phyloP scores from a whole-genome alignment of 2,329 filamentous ascomycete genomes.

The Ophiostoma fasciatum region DNA sequence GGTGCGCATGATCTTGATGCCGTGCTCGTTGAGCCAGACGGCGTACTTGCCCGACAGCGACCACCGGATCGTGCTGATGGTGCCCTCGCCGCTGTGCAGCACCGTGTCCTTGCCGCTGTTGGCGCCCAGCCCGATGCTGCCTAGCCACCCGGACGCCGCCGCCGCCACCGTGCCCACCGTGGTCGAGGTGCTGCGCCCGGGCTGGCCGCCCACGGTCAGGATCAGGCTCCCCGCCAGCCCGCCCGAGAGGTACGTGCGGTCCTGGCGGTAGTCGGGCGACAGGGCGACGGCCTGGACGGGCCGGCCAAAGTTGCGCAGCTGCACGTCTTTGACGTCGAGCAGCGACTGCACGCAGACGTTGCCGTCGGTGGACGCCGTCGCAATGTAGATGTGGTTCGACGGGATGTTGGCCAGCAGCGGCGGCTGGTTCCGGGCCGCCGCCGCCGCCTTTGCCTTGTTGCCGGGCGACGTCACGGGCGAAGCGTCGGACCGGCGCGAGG shows the following conservation, averaged over 20 bases:
- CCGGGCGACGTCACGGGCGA: constrained; percentile 37
- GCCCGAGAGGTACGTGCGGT: constrained; percentile 79
- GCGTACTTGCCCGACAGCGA: constrained; percentile 85
- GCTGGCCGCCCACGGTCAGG: constrained; percentile 65
- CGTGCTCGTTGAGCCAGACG: constrained; percentile 90
- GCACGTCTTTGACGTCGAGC: constrained; percentile 76
- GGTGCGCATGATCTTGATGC: constrained; percentile 94
- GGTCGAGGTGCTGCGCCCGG: constrained; percentile 74
- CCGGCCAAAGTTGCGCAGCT: constrained; percentile 81
- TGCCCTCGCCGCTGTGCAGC: constrained; percentile 81
- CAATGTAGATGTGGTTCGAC: constrained; percentile 85
- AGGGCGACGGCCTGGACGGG: constrained; percentile 84
- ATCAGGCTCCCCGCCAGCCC: constrained; percentile 79
- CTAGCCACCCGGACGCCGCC: constrained; percentile 79
- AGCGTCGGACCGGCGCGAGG: constrained; percentile 25
- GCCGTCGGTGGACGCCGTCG: constrained; percentile 86
- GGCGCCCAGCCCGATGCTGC: constrained; percentile 65
- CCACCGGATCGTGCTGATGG: constrained; percentile 87
- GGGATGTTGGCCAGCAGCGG: constrained; percentile 54
- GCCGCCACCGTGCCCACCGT: constrained; percentile 73
- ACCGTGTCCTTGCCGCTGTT: constrained; percentile 74
- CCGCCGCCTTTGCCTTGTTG: constrained; percentile 29
- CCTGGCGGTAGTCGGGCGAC: constrained; percentile 88
- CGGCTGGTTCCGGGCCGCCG: constrained; percentile 37
- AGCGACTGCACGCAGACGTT: constrained; percentile 87